Evolutionary conservation across 768 basidiomycete genomes (phyloP).

Genomic region (Amanita pallidorosea): DNA sequence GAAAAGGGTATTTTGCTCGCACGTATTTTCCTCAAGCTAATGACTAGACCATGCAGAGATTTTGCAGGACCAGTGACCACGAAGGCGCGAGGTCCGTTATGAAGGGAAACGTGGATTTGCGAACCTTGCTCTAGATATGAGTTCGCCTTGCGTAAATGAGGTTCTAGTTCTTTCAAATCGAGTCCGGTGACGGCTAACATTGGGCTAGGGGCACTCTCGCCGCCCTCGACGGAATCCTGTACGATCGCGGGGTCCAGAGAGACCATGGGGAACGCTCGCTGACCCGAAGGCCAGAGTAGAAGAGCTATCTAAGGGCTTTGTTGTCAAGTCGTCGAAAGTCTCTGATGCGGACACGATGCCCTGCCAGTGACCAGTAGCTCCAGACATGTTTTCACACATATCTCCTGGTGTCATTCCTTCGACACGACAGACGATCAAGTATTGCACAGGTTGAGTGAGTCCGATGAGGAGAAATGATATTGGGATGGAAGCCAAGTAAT

Average conservation of each 20-base stretch:
- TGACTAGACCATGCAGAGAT: conserved; percentile 90
- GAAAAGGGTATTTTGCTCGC: conserved; percentile 93
- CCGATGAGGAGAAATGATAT: conserved; percentile 94
- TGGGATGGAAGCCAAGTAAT: conserved; percentile 89
- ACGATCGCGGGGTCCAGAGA: conserved; percentile 83
- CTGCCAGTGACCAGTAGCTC: conserved; percentile 95
- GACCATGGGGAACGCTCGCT: conserved; percentile 88
- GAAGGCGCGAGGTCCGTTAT: conserved; percentile 86
- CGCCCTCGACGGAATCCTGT: conserved; percentile 80
- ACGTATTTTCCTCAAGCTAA: conserved; percentile 79
- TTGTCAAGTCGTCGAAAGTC: conserved; percentile 64
- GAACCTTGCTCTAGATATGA: conserved; percentile 71
- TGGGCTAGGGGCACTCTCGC: conserved; percentile 86
- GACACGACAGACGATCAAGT: conserved; percentile 71
- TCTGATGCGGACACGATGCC: conserved; percentile 85
- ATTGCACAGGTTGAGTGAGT: conserved; percentile 91
- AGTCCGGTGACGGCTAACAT: conserved; percentile 92
- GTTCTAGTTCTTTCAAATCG: conserved; percentile 60
- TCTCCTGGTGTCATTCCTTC: conserved; percentile 70
- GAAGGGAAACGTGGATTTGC: conserved; percentile 75
- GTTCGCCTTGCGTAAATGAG: conserved; percentile 82
- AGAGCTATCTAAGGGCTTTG: conserved; percentile 87
- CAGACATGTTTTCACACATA: conserved; percentile 63
- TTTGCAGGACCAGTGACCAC: conserved; percentile 90
- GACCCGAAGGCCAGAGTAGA: conserved; percentile 88